These are phyloP conservation scores for Hippophae gyantsensis DNA, from an alignment of 306 rosid species.

Conservation along the genomic window DNA sequence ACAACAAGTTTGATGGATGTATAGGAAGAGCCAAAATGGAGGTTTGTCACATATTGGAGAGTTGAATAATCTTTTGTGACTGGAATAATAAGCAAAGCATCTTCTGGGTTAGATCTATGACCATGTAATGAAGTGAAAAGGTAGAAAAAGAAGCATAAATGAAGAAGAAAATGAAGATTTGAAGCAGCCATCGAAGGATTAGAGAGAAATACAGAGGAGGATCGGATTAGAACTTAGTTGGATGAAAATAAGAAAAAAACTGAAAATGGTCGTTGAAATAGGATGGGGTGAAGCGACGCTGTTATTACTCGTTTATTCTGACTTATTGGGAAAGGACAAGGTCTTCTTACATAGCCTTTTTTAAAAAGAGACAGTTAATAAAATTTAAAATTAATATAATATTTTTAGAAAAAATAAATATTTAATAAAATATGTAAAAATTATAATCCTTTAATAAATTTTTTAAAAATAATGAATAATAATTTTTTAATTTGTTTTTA, in stretches of 20 bases:
- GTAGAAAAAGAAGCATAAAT: neutral
- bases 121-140: slow-evolving; percentile 1
- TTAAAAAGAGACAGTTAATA: too few species aligned
- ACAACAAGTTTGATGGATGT: slow-evolving; percentile 31
- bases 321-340: neutral
- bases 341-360: neutral
- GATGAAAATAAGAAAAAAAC: neutral
- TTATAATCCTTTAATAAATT: too few species aligned
- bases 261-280: neutral
- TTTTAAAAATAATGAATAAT: too few species aligned
- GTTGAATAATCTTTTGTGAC: slow-evolving; percentile 39
- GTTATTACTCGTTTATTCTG: neutral
- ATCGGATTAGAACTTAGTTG: too few species aligned
- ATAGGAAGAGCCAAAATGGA: slow-evolving; percentile 28
- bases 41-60: slow-evolving; percentile 43
- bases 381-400: too few species aligned
- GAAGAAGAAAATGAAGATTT: slow-evolving; percentile 16
- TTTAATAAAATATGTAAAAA: too few species aligned
- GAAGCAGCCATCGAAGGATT: slow-evolving; percentile 29
- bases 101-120: neutral
- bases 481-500: too few species aligned
- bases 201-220: neutral
- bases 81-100: slow-evolving; percentile 16
- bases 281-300: neutral
- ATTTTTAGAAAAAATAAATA: too few species aligned